phyloP scores from a whole-genome alignment of 2,329 filamentous ascomycete species.

The Colletotrichum sojae region DNA sequence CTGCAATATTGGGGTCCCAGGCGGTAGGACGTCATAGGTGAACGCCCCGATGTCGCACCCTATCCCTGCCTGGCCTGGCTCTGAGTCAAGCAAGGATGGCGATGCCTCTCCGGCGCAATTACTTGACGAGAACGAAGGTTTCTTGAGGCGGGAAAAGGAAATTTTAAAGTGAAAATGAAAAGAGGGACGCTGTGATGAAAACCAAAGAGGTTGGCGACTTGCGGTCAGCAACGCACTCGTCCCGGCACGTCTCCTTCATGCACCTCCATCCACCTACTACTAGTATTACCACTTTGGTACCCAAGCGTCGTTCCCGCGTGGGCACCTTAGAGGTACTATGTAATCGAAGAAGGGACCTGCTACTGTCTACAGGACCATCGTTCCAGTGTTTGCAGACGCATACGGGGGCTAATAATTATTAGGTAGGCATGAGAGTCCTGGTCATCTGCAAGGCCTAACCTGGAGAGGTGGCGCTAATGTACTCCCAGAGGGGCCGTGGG shows the following conservation, averaged over 20 bases:
- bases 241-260: conserved; percentile 11
- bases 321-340: too few relatives aligned
- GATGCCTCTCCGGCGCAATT: conserved; percentile 17
- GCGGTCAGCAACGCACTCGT: conserved; percentile 32
- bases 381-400: too few relatives aligned
- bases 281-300: too few relatives aligned
- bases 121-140: conserved; percentile 26
- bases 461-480: conserved; percentile 14
- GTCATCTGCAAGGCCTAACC: conserved; percentile 26
- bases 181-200: conserved; percentile 4
- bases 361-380: too few relatives aligned
- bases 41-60: conserved; percentile 32
- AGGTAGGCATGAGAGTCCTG: background rate
- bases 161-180: conserved; percentile 1
- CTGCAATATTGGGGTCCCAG: conserved; percentile 11
- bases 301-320: too few relatives aligned
- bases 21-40: conserved; percentile 38
- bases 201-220: conserved; percentile 26
- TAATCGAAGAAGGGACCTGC: too few relatives aligned
- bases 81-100: conserved; percentile 37
- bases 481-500: conserved; percentile 18
- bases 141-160: conserved; percentile 4
- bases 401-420: too few relatives aligned
- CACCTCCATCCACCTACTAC: background rate
- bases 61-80: conserved; percentile 30